Evolutionary conservation across 192 early-diverging fungal genomes (phyloP), one percentile per base, ranked within the genome.

Genomic region (Podila minutissima): DNA sequence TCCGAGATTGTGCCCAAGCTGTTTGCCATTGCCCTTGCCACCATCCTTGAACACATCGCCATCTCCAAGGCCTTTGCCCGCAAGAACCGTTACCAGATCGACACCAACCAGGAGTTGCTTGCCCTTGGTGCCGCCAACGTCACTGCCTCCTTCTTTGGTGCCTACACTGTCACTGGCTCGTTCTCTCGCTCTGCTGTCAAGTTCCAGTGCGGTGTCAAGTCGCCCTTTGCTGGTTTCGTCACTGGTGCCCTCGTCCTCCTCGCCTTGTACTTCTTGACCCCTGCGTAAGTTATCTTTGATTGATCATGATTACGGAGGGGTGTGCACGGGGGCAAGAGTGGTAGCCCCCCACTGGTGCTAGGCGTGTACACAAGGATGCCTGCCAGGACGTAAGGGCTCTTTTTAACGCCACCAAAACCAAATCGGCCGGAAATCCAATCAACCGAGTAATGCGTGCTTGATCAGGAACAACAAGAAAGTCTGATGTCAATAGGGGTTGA

Each of bases 111-210:
- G 87, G 97, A 99, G 81, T 76, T 95, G 32, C 89, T 97, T 60
- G 92, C 96, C 1, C 89, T 99, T 38, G 97, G 97, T 33, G 24
- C 93, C n/a, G 91, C 94, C 31, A 99, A 99, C 86, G 73, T 94
- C 26, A 74, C 94, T 74, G 95, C 91, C 12, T 92, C 94, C 8
- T 96, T 97, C 83, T 93, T 99, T 82, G 88, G 92, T 62, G 94
- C 89, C 12, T 97, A 93, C 85, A 93, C 96, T 24, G 88, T 94
- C 1, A 97, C 97, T 19, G 97, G 96, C 53, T 96, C 95, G 10
- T 97, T 99, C 87, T 96, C 95, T 15, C 93, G 97, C 53, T 93
- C 94, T 1, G 96, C 96, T 57, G 91, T 99, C 82, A 97, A 96
- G 85, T 88, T 94, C 71, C 90, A 92, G 74, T 94, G 95, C 13